Base-by-base conservation (phyloP, 1,284 basidiomycete genomes). In the Cryptococcus amylolentus region DNA sequence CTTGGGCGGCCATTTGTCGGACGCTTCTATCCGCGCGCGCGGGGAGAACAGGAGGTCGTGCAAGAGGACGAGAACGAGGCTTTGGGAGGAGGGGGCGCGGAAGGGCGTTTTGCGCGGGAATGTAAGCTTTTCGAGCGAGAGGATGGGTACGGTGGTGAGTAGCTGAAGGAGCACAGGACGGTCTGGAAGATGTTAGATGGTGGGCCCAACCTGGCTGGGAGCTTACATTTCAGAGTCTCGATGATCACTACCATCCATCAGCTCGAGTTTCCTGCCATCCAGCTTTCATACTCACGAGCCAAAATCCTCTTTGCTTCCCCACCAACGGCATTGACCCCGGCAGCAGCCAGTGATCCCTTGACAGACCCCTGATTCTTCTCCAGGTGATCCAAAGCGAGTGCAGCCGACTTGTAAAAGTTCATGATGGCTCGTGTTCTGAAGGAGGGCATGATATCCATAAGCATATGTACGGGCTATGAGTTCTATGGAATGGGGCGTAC, bases 371-470 rank as follows among this genome's bases (percentile, higher is more conserved):
- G 83, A 74, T 88, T 90, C 52, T 85, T 83, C 72, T 93, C 88
- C 56, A 96, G 81, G 64, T 86, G 86, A 71, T 94, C 90, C 67
- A 96, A 81, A 5, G 86, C 83, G 66, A 85, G 82, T 59, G 87
- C 87, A 61, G 89, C 89, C 71, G 88, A 86, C 78, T 91, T 91
- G 80, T 94, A 95, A 78, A 94, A 91, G 80, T 93, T 92, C 91
- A 94, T 94, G 77, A 73, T 71, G 52, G 5, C 14, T 13, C 31
- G 20, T 38, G 44, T 20, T 9, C 16, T 23, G 23, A 49, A 39
- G 20, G 20, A 26, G 39, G 31, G 35, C 14, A 50, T 16, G 45
- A 28, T 41, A 54, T 59, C 41, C 44, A 56, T 40, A 53, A 46
- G 55, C 48, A 47, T 51, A 46, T 27, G 40, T 55, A 51, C 49